Evolutionary conservation across 768 basidiomycete species (phyloP).

Genomic region (Trametopsis cervina): DNA sequence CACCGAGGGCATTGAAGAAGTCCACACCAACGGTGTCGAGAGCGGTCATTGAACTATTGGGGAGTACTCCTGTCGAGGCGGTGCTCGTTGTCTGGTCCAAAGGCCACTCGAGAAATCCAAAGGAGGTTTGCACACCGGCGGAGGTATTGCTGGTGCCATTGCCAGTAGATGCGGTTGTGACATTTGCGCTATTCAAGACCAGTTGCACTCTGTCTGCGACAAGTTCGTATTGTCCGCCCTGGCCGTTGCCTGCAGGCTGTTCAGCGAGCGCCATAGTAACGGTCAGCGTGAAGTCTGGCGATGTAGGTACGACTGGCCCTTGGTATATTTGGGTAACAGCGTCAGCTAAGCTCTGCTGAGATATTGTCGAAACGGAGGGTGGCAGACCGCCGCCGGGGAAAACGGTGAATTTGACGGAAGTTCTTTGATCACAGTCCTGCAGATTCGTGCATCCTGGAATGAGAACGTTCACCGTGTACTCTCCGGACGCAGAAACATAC

Average conservation of each 20-base stretch:
- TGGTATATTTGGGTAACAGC: slow-evolving; percentile 59
- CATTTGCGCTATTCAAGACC: slow-evolving; percentile 56
- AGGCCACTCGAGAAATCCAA: slow-evolving; percentile 91
- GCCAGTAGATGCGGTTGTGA: slow-evolving; percentile 19
- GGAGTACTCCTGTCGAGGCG: slow-evolving; percentile 56
- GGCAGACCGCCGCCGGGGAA: slow-evolving; percentile 65
- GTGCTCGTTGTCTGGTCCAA: slow-evolving; percentile 33
- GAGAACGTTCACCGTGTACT: slow-evolving; percentile 78
- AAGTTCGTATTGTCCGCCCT: slow-evolving; percentile 65
- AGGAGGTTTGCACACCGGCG: slow-evolving; percentile 39
- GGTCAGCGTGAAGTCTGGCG: slow-evolving; percentile 63
- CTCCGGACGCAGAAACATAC: slow-evolving; percentile 83
- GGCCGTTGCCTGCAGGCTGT: slow-evolving; percentile 53
- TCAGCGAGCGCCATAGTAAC: slow-evolving; percentile 70
- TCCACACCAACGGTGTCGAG: slow-evolving; percentile 58
- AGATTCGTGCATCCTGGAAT: slow-evolving; percentile 83
- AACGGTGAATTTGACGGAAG: slow-evolving; percentile 75
- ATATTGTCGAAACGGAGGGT: slow-evolving; percentile 63
- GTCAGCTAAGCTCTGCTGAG: slow-evolving; percentile 67
- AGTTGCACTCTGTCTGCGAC: slow-evolving; percentile 87
- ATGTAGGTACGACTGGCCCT: slow-evolving; percentile 76
- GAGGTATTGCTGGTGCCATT: slow-evolving; percentile 29
- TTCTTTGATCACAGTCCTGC: slow-evolving; percentile 74
- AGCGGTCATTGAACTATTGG: slow-evolving; percentile 64
- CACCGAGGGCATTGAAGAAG: slow-evolving; percentile 53